Percentiles rank a stretch among this genome's conserved stretches.
Conservation (phyloP, 768 basidiomycete species). For the Boletus reticuloceps region DNA sequence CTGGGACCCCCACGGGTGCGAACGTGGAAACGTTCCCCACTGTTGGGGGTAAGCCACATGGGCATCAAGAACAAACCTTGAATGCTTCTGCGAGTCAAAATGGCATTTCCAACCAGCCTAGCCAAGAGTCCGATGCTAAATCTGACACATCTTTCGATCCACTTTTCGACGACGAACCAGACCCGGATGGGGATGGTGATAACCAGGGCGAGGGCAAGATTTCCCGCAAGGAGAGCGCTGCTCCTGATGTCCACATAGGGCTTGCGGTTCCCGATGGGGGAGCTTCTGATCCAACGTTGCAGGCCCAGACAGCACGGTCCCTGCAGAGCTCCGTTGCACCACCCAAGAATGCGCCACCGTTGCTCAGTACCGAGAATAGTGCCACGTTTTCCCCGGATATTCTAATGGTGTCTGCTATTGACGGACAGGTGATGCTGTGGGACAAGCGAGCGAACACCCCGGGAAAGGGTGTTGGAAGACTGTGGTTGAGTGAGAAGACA, state of each 20-base stretch:
- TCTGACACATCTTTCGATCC: constrained; percentile 86
- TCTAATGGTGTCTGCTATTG: constrained; percentile 85
- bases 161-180: constrained; percentile 84
- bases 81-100: constrained; percentile 23
- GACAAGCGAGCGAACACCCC: constrained; percentile 70
- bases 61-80: constrained; percentile 10
- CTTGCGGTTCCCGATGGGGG: constrained; percentile 31
- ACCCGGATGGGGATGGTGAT: constrained; percentile 50
- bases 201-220: constrained; percentile 11
- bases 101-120: constrained; percentile 21
- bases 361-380: constrained; percentile 62
- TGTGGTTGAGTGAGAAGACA: constrained; percentile 89
- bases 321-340: constrained; percentile 43
- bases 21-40: constrained; percentile 22
- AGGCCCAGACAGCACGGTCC: constrained; percentile 22
- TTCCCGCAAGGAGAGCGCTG: constrained; percentile 14
- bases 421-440: constrained; percentile 92
- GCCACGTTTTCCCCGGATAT: constrained; percentile 74
- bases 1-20: constrained; percentile 15
- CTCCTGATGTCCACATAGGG: constrained; percentile 15
- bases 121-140: constrained; percentile 55
- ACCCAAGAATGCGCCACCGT: constrained; percentile 74
- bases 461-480: constrained; percentile 72
- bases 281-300: constrained; percentile 19
- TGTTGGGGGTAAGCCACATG: constrained; percentile 20